A percentile compares a stretch with the other conserved stretches of the same genome.
Conservation (phyloP, 129 eudicot species). For the Apium graveolens region DNA sequence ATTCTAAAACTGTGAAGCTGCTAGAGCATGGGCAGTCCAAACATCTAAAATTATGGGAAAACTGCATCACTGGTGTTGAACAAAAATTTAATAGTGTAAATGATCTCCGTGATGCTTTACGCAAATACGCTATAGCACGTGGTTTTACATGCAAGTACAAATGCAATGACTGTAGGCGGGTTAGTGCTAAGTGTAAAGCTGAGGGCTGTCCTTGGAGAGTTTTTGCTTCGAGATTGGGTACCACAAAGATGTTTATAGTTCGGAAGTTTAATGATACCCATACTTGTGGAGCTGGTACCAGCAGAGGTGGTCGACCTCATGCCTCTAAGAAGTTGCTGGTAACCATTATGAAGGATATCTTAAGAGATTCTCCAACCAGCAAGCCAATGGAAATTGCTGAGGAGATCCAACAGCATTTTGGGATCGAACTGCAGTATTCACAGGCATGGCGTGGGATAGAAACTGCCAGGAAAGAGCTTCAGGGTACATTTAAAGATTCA, state of each 20-base stretch:
- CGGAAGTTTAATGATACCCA: conserved; percentile 14
- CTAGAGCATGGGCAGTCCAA: conserved; percentile 11
- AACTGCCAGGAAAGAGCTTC: conserved; percentile 15
- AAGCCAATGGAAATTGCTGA: conserved; percentile 17
- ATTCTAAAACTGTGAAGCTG: background rate
- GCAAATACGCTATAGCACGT: conserved; percentile 21
- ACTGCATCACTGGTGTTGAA: conserved; percentile 19
- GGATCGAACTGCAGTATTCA: conserved; percentile 17
- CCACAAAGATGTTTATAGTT: conserved; percentile 17
- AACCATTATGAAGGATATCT: conserved; percentile 17
- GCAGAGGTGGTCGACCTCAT: conserved; percentile 9
- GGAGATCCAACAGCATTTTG: conserved; percentile 15
- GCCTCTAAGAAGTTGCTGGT: conserved; percentile 16
- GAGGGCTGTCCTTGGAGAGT: conserved; percentile 27
- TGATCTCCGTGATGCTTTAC: conserved; percentile 27
- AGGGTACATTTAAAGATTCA: conserved; percentile 16
- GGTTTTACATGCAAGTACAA: conserved; percentile 20
- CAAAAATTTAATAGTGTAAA: conserved; percentile 17
- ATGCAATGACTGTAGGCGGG: conserved; percentile 22
- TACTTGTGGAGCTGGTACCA: conserved; percentile 19
- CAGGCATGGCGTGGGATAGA: conserved; percentile 23
- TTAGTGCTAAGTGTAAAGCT: conserved; percentile 20
- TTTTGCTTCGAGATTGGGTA: conserved; percentile 19
- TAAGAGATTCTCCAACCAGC: conserved; percentile 15
- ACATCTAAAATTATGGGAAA: conserved; percentile 16